These are phyloP conservation scores for Excoecaria cochinchinensis DNA, from an alignment of 345 rosid species.

Conservation along the genomic window DNA sequence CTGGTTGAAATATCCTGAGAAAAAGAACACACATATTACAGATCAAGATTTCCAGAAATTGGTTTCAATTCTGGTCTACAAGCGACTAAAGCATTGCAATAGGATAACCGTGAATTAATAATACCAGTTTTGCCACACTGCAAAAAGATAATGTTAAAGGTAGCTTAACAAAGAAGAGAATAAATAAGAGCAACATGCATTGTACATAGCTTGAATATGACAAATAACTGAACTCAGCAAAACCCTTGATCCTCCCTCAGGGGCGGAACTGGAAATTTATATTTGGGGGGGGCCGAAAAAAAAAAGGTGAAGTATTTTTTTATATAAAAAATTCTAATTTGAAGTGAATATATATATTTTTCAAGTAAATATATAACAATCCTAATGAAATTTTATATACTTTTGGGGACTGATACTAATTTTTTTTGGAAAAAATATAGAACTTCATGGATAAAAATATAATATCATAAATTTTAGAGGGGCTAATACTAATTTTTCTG, in stretches of 20 bases:
- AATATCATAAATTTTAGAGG: no score
- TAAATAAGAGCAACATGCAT: not conserved
- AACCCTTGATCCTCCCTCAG: not conserved
- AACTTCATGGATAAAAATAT: no score
- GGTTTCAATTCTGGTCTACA: not conserved
- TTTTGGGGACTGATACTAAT: no score
- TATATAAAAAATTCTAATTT: no score
- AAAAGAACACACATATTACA: conserved; percentile 9
- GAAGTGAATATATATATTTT: no score
- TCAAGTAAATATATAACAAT: no score
- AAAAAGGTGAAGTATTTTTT: no score
- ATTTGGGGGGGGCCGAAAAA: no score
- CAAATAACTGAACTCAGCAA: conserved; percentile 1
- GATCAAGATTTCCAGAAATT: conserved; percentile 4
- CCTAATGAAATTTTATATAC: no score
- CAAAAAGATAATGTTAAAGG: not conserved
- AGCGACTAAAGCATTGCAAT: not conserved
- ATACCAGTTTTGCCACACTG: not conserved
- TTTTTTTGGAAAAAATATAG: no score
- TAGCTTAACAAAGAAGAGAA: not conserved
- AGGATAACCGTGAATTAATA: not conserved
- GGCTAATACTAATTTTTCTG: no score
- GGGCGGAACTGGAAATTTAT: no score
- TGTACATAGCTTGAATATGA: not conserved
- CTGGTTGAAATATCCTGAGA: conserved; percentile 80